Evolutionary conservation across 169 alveolate species (phyloP).

Genomic region (Plasmodium cynomolgi): DNA sequence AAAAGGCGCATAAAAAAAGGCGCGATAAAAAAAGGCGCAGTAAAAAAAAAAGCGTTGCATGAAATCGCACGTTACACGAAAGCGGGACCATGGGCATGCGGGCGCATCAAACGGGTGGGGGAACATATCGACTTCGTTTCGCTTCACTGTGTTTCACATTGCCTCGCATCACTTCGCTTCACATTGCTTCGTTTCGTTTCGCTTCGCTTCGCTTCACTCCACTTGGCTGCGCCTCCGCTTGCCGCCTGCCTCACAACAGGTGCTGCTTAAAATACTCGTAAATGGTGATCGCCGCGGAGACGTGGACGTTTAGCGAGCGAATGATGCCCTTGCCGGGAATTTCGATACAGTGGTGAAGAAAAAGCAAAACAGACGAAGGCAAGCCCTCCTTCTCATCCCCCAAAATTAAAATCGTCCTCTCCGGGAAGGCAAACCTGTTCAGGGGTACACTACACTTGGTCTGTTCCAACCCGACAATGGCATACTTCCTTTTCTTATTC

Average conservation of each 20-base stretch:
- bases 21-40: too few species aligned
- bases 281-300: constrained; percentile 91
- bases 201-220: too few species aligned
- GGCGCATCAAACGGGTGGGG: neutral
- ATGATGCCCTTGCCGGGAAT: constrained; percentile 93
- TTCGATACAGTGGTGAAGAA: constrained; percentile 91
- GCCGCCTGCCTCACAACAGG: neutral
- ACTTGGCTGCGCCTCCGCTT: neutral
- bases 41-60: neutral
- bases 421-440: constrained; percentile 86
- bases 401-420: constrained; percentile 87
- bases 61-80: neutral
- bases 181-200: too few species aligned
- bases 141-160: too few species aligned
- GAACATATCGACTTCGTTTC: neutral
- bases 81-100: neutral
- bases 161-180: too few species aligned
- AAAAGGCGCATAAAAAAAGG: too few species aligned
- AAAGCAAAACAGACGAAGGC: constrained; percentile 88
- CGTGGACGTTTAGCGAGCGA: constrained; percentile 94
- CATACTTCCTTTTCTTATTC: constrained; percentile 87
- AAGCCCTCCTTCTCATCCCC: constrained; percentile 95
- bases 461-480: constrained; percentile 91
- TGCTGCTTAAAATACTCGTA: constrained; percentile 91
- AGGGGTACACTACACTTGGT: constrained; percentile 88